Conservation (phyloP, 768 basidiomycete species). For the Kwoniella dendrophila region DNA sequence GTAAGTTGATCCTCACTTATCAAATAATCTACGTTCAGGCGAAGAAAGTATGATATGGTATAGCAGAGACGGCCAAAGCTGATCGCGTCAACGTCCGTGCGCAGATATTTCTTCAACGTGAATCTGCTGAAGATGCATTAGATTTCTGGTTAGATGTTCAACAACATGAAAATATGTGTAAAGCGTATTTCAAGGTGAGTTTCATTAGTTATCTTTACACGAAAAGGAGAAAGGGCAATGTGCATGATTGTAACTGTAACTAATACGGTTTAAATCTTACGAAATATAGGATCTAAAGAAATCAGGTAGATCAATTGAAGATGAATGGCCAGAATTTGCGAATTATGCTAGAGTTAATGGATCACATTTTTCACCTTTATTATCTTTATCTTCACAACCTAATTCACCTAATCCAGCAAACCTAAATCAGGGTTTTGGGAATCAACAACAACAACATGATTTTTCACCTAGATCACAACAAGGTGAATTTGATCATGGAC, state of each 20-base stretch:
- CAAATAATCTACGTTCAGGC: no score
- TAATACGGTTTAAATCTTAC: not conserved
- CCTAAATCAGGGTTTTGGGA: not conserved
- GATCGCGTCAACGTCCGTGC: slow-evolving; percentile 15
- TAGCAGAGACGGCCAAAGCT: not conserved
- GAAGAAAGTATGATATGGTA: not conserved
- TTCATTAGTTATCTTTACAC: no score
- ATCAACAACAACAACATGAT: no score
- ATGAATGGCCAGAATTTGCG: slow-evolving; percentile 99
- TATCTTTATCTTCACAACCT: slow-evolving; percentile 60
- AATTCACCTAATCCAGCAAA: slow-evolving; percentile 4
- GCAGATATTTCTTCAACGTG: slow-evolving; percentile 90
- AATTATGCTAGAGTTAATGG: slow-evolving; percentile 88
- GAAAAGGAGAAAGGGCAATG: no score
- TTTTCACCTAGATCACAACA: not conserved
- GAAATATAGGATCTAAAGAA: slow-evolving; percentile 76
- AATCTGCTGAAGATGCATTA: slow-evolving; percentile 91
- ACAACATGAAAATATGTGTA: slow-evolving; percentile 97
- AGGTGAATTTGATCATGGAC: slow-evolving; percentile 12
- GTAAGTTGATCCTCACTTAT: no score
- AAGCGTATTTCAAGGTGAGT: slow-evolving; percentile 87
- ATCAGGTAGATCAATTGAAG: slow-evolving; percentile 85
- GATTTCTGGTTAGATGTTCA: slow-evolving; percentile 99
- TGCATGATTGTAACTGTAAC: not conserved
- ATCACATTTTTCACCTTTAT: slow-evolving; percentile 87